Conservation (phyloP, 768 basidiomycete genomes). For the Boletus tylopilopsis region DNA sequence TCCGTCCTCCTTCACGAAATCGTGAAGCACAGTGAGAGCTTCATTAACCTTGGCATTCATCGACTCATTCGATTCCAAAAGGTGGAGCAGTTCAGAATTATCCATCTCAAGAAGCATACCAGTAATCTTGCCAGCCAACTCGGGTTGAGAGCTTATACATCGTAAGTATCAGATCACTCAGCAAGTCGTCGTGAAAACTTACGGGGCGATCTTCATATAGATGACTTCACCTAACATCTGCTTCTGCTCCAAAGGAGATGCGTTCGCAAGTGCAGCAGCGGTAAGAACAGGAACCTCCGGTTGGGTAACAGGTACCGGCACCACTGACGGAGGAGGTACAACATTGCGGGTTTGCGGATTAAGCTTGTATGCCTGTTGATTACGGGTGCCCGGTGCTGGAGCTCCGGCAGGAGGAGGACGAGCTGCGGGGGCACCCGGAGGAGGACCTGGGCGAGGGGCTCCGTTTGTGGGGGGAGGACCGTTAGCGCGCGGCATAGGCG, state of each 20-base stretch:
- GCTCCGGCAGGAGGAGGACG: constrained; percentile 43
- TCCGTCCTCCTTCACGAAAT: constrained; percentile 60
- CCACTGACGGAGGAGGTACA: constrained; percentile 29
- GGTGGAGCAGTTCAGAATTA: constrained; percentile 85
- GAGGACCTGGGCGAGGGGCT: constrained; percentile 44
- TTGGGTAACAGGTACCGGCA: constrained; percentile 40
- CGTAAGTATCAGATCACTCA: constrained; percentile 6
- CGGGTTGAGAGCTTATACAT: constrained; percentile 66
- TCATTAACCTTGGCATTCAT: constrained; percentile 90
- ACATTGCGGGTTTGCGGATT: constrained; percentile 37
- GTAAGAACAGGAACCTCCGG: constrained; percentile 55
- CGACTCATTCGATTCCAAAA: constrained; percentile 78
- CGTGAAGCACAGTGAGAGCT: constrained; percentile 84
- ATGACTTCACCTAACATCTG: constrained; percentile 98
- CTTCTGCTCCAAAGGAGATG: constrained; percentile 85
- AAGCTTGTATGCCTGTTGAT: constrained; percentile 30
- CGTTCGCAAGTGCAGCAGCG: constrained; percentile 56
- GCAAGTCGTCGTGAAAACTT: constrained; percentile 30
- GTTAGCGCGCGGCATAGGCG: constrained; percentile 61
- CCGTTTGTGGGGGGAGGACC: constrained; percentile 57
- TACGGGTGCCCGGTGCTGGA: constrained; percentile 40
- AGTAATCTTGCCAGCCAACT: constrained; percentile 96
- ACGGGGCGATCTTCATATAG: constrained; percentile 86
- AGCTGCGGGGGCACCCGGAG: constrained; percentile 40
- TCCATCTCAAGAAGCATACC: constrained; percentile 99